These are phyloP conservation scores for Solioccasus polychromus DNA, from an alignment of 768 basidiomycete species.

Conservation along the genomic window DNA sequence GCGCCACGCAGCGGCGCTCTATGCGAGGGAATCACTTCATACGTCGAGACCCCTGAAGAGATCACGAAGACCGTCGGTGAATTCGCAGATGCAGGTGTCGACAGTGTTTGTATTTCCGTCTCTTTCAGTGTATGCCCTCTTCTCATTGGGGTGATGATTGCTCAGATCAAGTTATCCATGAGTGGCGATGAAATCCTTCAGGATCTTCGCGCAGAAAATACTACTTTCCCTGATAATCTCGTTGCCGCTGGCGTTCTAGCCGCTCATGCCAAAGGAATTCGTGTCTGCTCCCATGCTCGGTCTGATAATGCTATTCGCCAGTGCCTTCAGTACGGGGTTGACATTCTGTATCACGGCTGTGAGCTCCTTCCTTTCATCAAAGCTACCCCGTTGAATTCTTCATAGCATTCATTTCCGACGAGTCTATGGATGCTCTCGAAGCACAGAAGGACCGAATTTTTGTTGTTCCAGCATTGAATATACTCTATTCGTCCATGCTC, in stretches of 20 bases:
- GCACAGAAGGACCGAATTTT: slow-evolving; percentile 34
- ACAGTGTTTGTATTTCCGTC: slow-evolving; percentile 13
- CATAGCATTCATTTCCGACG: slow-evolving; percentile 35
- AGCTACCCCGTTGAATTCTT: slow-evolving; percentile 7
- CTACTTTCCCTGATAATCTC: slow-evolving; percentile 33
- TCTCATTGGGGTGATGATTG: background rate
- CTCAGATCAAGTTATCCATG: slow-evolving; percentile 35
- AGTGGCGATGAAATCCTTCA: slow-evolving; percentile 37
- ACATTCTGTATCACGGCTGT: slow-evolving; percentile 31
- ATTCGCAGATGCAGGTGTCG: slow-evolving; percentile 24
- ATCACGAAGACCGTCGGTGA: slow-evolving; percentile 24
- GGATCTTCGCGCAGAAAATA: slow-evolving; percentile 33
- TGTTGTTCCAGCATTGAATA: slow-evolving; percentile 34
- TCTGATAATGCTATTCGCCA: slow-evolving; percentile 33
- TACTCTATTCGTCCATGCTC: slow-evolving; percentile 23
- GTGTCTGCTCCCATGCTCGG: slow-evolving; percentile 37
- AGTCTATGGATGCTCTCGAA: slow-evolving; percentile 35
- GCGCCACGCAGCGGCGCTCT: slow-evolving; percentile 32
- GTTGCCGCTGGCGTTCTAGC: slow-evolving; percentile 35
- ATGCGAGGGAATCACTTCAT: slow-evolving; percentile 32
- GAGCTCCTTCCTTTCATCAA: background rate
- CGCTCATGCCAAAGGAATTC: slow-evolving; percentile 34
- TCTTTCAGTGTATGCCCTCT: background rate
- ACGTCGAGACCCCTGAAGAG: slow-evolving; percentile 29
- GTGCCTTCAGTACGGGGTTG: slow-evolving; percentile 35